Conservation (phyloP, 2,329 filamentous ascomycete genomes). For the Colletotrichum agaves region DNA sequence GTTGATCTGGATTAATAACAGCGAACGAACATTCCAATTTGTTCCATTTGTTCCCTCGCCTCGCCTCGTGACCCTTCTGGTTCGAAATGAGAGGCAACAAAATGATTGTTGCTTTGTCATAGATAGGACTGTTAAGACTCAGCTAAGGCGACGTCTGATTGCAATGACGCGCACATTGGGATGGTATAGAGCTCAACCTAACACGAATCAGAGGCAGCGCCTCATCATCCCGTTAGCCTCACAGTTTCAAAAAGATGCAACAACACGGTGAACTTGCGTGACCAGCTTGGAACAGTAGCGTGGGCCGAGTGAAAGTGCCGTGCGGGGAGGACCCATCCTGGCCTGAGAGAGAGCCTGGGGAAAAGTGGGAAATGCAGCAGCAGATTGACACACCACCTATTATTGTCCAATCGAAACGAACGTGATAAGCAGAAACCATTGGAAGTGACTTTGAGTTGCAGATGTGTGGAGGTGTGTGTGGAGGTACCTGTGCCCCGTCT, state of each 20-base stretch:
- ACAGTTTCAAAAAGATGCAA: constrained; percentile 34
- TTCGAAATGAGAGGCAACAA: constrained; percentile 3
- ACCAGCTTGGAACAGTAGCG: constrained; percentile 29
- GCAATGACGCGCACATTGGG: constrained; percentile 33
- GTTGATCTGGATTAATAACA: neutral
- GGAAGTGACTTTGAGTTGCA: constrained; percentile 12
- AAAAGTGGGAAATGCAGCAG: constrained; percentile 11
- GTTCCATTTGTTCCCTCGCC: neutral
- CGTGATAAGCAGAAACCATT: constrained; percentile 23
- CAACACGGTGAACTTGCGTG: constrained; percentile 33
- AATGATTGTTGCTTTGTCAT: neutral
- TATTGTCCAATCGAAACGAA: constrained; percentile 25
- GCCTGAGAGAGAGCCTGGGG: constrained; percentile 1
- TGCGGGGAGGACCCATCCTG: constrained; percentile 28
- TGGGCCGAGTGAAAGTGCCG: constrained; percentile 21
- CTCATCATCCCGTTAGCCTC: constrained; percentile 15
- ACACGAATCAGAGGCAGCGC: constrained; percentile 6
- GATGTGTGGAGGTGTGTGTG: constrained; percentile 6
- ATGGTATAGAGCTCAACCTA: neutral
- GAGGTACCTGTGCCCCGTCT: neutral
- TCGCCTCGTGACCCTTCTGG: neutral
- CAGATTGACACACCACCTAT: constrained; percentile 7
- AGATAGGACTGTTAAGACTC: neutral
- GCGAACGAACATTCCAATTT: neutral
- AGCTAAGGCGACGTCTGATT: neutral